These are phyloP conservation scores for Didymella pomorum DNA, from an alignment of 2,329 filamentous ascomycete species.

Conservation along the genomic window DNA sequence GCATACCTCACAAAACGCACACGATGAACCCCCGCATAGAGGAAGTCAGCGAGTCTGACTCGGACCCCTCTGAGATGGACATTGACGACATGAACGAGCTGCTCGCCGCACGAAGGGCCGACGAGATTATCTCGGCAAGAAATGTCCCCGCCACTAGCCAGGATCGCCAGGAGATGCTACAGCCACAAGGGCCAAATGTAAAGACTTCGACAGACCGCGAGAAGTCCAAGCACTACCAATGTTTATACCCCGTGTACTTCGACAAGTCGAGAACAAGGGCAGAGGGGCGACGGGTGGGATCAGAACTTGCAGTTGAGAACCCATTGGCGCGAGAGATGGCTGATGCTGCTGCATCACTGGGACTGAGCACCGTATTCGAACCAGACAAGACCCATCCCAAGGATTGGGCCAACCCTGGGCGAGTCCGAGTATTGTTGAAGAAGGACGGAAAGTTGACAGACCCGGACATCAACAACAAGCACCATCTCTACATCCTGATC, in stretches of 20 bases:
- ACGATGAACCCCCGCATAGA: constrained; percentile 77
- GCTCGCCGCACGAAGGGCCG: constrained; percentile 44
- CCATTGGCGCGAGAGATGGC: constrained; percentile 90
- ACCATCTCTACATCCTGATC: constrained; percentile 85
- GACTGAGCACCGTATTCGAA: constrained; percentile 80
- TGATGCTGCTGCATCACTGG: constrained; percentile 72
- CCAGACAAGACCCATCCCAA: constrained; percentile 92
- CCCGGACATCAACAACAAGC: constrained; percentile 73
- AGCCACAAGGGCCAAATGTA: constrained; percentile 51
- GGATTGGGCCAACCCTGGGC: constrained; percentile 96
- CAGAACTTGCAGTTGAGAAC: constrained; percentile 77
- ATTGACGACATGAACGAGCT: constrained; percentile 80
- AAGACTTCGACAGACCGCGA: constrained; percentile 57
- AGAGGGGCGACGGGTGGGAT: constrained; percentile 80
- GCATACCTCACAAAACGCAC: constrained; percentile 11
- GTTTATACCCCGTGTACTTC: constrained; percentile 96
- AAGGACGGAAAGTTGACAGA: constrained; percentile 63
- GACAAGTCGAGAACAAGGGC: constrained; percentile 77
- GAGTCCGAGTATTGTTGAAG: constrained; percentile 80
- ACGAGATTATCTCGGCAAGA: constrained; percentile 59
- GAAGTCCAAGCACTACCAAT: constrained; percentile 78
- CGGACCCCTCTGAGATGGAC: constrained; percentile 71
- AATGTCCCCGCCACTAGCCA: constrained; percentile 32
- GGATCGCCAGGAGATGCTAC: constrained; percentile 42
- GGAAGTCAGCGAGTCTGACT: constrained; percentile 85